These are phyloP conservation scores for Dendrobium chrysotoxum DNA, from an alignment of 106 monocot genomes.

Conservation along the genomic window DNA sequence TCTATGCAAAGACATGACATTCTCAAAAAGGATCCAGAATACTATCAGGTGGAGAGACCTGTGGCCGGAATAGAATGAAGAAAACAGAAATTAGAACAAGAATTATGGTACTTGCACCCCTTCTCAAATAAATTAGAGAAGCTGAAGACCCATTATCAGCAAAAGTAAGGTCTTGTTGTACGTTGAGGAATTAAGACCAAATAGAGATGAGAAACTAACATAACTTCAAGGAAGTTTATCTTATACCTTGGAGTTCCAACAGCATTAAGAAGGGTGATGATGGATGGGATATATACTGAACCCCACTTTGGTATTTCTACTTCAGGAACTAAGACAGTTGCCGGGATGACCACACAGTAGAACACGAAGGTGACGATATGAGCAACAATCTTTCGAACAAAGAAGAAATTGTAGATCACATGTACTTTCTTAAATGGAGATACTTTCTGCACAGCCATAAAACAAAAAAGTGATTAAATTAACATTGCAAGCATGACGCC, in stretches of 20 bases:
- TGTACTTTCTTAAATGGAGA: constrained; percentile 28
- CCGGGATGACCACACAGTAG: constrained; percentile 33
- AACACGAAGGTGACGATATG: constrained; percentile 37
- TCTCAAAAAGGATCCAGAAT: constrained; percentile 46
- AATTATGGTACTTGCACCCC: background rate
- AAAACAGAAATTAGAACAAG: background rate
- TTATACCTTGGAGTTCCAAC: constrained; percentile 32
- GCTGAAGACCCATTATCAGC: too few relatives aligned
- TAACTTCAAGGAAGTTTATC: background rate
- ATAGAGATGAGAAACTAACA: background rate
- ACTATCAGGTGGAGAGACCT: constrained; percentile 34
- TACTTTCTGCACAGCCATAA: constrained; percentile 27
- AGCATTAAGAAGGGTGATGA: constrained; percentile 38
- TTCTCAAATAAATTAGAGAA: background rate
- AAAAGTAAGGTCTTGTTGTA: too few relatives aligned
- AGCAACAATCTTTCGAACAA: constrained; percentile 36
- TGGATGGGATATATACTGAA: constrained; percentile 32
- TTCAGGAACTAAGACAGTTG: constrained; percentile 35
- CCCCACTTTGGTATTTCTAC: constrained; percentile 37
- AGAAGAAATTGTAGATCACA: constrained; percentile 47
- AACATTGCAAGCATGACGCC: background rate
- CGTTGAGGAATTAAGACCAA: too few relatives aligned
- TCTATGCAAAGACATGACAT: constrained; percentile 41
- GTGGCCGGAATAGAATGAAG: background rate
- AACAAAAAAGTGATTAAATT: constrained; percentile 1